Base-by-base conservation (phyloP, 2,329 filamentous ascomycete species). In the Calonectria leucothoes region DNA sequence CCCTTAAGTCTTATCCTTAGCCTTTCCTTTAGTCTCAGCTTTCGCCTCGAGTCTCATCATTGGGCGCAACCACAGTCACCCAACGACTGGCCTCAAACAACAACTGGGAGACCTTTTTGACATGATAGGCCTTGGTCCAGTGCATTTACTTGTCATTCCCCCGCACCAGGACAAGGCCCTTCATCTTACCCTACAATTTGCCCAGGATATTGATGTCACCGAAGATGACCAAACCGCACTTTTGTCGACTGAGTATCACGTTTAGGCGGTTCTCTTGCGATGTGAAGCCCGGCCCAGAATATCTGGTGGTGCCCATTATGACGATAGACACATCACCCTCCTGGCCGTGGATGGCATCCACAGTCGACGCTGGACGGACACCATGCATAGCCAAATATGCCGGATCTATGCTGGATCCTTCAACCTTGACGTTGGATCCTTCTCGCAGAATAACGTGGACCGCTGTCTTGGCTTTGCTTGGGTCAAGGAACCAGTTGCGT, bases 291-390 rank as follows among this genome's bases (percentile, higher is more conserved):
- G 73, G 69, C 0, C 76, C 75, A 17, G 57, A 31, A 3, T 27
- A 8, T 6, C 20, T n/a, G 12, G 51, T 57, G 17, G 66, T 57
- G 27, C 52, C 51, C 17, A 59, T 77, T 20, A 82, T 59, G 8
- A 76, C 71, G 6, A 80, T 45, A 1, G 70, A 66, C 12, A 81
- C 64, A 17, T 81, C 78, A 7, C 61, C 66, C 35, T 82, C 79
- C 17, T 73, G 74, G 12, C 81, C 80, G 42, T 82, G 80, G 68
- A 73, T 80, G 3, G 65, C 72, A 39, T 80, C 74, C 7, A 80
- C 61, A 0, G 75, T 79, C 2, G 66, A 49, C 2, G 77, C 72
- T 0, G 68, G 37, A 6, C 14, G 71, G 70, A 82, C 76, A 0
- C 6, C n/a, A 1, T 15, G 11, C 2, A 81, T 68, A 0, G 23